Base-by-base conservation (phyloP, 2,329 filamentous ascomycete genomes). In the Fusarium proliferatum region DNA sequence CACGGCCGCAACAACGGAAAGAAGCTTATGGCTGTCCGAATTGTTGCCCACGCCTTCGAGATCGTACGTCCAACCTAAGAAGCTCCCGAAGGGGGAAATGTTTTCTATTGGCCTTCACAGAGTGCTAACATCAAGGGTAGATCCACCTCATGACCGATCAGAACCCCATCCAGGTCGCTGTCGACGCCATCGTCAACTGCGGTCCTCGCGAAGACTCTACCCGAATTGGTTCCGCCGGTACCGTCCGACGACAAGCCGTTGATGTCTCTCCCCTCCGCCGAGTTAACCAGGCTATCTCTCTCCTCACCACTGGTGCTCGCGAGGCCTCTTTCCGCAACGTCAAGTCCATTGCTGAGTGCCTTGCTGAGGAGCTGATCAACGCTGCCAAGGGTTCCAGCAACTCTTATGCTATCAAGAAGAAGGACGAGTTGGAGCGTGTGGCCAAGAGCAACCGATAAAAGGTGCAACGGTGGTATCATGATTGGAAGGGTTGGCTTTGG, bases 361-460 rank as follows among this genome's bases (percentile, higher is more conserved):
- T 99, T 83, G 96, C 96, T 85, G 97, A 99, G 89, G 96, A 99
- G 92, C 92, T 99, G 86, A 98, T 99, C 93, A 99, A 99, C 91
- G 97, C 97, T 85, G 97, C 97, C 87, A 99, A 99, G 94, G 96
- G 96, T 84, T 97, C 93, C 92, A 97, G 94, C 89, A 99, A 99
- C 95, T 98, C 95, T 80, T 99, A 98, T 87, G 96, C 97, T 84
- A 99, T 99, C 93, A 99, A 99, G 95, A 99, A 99, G 95, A 99
- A 99, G 96, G 96, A 99, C 88, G 97, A 99, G 93, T 88, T 99
- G 89, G 96, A 99, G 93, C 96, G 96, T 96, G 96, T 99, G 83
- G 96, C 96, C 89, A 99, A 99, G 94, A 94, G 91, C 92, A 99
- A 99, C 93, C 94, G 96, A 93, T 99, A 98, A 95, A 95, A 80